Conservation (phyloP, 257 asterid species). For the Echium plantagineum region DNA sequence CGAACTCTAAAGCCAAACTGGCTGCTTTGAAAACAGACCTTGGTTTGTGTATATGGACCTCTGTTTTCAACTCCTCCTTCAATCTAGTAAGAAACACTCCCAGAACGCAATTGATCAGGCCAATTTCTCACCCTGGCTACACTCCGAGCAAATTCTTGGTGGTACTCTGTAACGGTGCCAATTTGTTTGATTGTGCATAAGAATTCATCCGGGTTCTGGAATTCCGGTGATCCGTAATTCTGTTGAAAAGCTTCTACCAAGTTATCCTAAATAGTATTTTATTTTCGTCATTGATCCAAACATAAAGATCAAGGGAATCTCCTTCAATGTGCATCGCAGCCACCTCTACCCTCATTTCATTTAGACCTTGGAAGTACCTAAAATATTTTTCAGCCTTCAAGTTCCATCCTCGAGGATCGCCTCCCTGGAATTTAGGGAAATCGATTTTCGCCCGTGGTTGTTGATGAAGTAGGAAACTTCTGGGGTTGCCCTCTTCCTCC, state of each 20-base stretch:
- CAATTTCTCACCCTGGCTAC: background rate
- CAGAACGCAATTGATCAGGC: constrained; percentile 2
- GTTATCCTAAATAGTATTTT: background rate
- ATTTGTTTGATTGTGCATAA: background rate
- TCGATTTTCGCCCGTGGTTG: no score
- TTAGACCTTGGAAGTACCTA: no score
- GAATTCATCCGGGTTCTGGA: constrained; percentile 2
- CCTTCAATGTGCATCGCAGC: constrained; percentile 4
- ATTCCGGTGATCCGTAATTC: constrained; percentile 3
- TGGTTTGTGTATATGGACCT: constrained; percentile 5
- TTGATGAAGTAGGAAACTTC: no score
- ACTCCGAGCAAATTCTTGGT: constrained; percentile 2
- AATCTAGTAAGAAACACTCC: constrained; percentile 7
- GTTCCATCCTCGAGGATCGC: no score
- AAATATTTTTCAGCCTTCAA: no score
- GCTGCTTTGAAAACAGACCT: background rate
- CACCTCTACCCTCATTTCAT: no score
- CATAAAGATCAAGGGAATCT: constrained; percentile 2
- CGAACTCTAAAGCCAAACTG: constrained; percentile 8
- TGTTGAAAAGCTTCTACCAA: constrained; percentile 3
- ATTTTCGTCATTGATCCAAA: background rate
- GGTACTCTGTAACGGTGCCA: background rate
- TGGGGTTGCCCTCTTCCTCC: no score
- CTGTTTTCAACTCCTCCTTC: background rate
- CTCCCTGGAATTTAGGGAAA: no score